Evolutionary conservation across 2,329 filamentous ascomycete genomes (phyloP).

Genomic region (Cytospora piceae): DNA sequence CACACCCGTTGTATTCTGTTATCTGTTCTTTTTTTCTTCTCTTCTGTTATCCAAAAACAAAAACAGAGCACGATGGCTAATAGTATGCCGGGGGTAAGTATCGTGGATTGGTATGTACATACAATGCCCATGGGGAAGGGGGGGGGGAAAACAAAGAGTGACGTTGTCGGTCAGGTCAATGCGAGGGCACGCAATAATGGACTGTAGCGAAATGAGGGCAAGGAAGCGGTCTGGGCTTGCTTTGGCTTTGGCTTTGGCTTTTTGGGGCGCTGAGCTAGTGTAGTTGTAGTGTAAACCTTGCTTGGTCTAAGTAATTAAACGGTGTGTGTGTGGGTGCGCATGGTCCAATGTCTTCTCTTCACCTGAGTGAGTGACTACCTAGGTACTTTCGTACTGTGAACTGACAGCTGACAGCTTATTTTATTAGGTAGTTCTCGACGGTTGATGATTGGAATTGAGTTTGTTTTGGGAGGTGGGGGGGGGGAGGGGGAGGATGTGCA

Average conservation of each 20-base stretch:
- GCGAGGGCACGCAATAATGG: conserved; percentile 9
- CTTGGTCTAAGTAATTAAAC: too few relatives aligned
- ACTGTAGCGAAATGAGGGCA: conserved; percentile 17
- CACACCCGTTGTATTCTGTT: background rate
- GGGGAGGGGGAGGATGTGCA: too few relatives aligned
- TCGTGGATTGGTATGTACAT: conserved; percentile 6
- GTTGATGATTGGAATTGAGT: too few relatives aligned
- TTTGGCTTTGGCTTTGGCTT: too few relatives aligned
- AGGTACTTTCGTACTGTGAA: too few relatives aligned
- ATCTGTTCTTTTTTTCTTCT: background rate
- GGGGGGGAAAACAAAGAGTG: background rate
- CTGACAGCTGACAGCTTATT: too few relatives aligned
- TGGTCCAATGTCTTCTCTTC: too few relatives aligned
- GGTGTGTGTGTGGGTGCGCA: too few relatives aligned
- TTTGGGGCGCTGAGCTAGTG: too few relatives aligned
- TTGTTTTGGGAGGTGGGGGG: too few relatives aligned
- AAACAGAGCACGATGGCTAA: conserved; percentile 9
- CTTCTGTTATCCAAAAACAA: background rate
- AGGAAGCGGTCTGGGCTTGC: conserved; percentile 18
- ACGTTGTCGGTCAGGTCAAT: conserved; percentile 15
- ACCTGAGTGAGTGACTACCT: too few relatives aligned
- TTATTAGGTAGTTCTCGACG: too few relatives aligned
- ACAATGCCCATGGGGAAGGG: conserved; percentile 19
- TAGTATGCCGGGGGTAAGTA: conserved; percentile 11
- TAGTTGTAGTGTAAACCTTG: background rate